Conservation (phyloP, 2,329 filamentous ascomycete species). For the Tolypocladium cylindrosporum region DNA sequence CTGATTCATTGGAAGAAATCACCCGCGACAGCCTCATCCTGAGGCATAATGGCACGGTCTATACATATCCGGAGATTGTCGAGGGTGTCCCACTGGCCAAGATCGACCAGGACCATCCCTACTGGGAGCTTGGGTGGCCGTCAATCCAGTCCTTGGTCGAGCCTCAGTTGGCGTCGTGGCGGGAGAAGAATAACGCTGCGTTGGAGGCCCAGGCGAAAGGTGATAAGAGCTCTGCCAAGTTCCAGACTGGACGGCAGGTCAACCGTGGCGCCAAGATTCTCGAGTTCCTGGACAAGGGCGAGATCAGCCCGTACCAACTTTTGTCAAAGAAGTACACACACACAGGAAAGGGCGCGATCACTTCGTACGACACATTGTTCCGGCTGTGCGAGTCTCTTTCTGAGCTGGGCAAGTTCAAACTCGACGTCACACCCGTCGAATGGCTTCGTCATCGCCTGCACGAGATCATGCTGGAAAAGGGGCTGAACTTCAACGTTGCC, state of each 20-base stretch:
- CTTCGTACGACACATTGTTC: constrained; percentile 47
- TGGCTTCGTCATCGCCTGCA: constrained; percentile 49
- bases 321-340: constrained; percentile 40
- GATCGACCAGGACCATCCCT: constrained; percentile 38
- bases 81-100: constrained; percentile 42
- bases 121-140: constrained; percentile 47
- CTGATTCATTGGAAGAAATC: constrained; percentile 23
- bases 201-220: constrained; percentile 20
- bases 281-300: constrained; percentile 38
- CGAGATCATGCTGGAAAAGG: constrained; percentile 33
- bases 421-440: constrained; percentile 41
- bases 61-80: constrained; percentile 41
- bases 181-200: constrained; percentile 32
- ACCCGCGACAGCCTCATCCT: constrained; percentile 34
- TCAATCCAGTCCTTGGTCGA: constrained; percentile 32
- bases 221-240: constrained; percentile 31
- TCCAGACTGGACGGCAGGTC: constrained; percentile 44
- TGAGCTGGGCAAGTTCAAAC: constrained; percentile 42
- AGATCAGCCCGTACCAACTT: constrained; percentile 47
- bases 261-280: constrained; percentile 45
- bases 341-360: constrained; percentile 27
- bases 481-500: constrained; percentile 39
- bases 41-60: constrained; percentile 36
- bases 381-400: constrained; percentile 43
- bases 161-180: constrained; percentile 35